Conservation (phyloP, 2,329 filamentous ascomycete species). For the Sphaerulina vaccinii region DNA sequence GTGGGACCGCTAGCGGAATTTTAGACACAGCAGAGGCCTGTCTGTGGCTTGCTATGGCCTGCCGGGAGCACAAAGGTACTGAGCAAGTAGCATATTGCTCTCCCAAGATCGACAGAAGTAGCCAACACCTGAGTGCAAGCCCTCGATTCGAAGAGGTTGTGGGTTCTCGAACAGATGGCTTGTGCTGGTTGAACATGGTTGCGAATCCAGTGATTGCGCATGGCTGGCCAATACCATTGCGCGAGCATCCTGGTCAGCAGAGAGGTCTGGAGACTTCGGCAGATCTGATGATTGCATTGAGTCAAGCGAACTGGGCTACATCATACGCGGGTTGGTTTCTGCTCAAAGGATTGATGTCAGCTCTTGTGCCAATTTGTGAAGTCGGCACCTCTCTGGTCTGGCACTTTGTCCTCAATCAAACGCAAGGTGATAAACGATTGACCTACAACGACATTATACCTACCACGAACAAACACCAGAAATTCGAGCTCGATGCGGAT, state of each 20-base stretch:
- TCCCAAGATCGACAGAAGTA: no score
- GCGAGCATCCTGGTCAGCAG: not conserved
- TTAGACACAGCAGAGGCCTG: not conserved
- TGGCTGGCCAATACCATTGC: not conserved
- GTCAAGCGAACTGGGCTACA: not conserved
- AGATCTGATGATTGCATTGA: not conserved
- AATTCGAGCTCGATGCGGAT: not conserved
- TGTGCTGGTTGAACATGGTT: not conserved
- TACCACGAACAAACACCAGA: no score
- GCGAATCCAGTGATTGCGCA: not conserved
- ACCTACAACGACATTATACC: not conserved
- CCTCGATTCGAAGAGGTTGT: not conserved
- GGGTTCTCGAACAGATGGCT: not conserved
- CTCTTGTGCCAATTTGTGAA: not conserved
- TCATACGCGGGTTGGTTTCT: not conserved
- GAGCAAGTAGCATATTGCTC: not conserved
- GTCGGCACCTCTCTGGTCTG: not conserved
- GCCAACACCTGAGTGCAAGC: no score
- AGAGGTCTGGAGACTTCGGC: not conserved
- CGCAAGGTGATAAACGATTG: not conserved
- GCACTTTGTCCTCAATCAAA: not conserved
- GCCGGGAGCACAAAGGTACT: not conserved
- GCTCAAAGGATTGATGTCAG: not conserved
- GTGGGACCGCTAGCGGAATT: not conserved
- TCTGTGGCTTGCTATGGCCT: not conserved